phyloP scores from a whole-genome alignment of 768 basidiomycete species.

The Termitomyces sp. region DNA sequence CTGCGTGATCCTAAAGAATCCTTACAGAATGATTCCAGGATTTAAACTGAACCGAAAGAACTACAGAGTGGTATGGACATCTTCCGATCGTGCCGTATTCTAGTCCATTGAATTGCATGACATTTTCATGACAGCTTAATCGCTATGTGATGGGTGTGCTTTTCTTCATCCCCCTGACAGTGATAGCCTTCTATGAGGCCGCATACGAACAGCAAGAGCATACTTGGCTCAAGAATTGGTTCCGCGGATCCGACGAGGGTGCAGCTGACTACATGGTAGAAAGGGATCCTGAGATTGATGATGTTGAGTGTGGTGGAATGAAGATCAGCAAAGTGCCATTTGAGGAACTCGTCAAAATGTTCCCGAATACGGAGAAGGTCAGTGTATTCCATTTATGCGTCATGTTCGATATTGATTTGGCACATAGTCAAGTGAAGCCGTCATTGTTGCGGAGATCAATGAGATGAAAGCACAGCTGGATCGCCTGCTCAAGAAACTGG shows the following conservation, averaged over 20 bases:
- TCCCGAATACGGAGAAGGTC: conserved; percentile 72
- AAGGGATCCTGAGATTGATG: conserved; percentile 58
- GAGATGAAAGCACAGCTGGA: conserved; percentile 46
- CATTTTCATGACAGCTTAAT: conserved; percentile 49
- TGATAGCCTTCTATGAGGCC: conserved; percentile 77
- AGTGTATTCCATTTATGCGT: conserved; percentile 17
- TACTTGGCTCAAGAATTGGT: conserved; percentile 67
- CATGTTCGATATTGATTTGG: not conserved
- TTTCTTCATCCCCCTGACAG: conserved; percentile 76
- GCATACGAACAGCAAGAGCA: conserved; percentile 40
- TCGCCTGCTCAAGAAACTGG: conserved; percentile 30
- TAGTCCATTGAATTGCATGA: not conserved
- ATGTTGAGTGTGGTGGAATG: conserved; percentile 47
- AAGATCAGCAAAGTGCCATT: conserved; percentile 70
- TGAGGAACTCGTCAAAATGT: conserved; percentile 58
- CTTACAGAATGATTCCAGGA: conserved; percentile 34
- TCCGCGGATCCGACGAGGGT: conserved; percentile 53
- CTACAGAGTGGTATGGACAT: conserved; percentile 52
- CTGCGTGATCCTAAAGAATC: conserved; percentile 1
- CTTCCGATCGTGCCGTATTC: not conserved
- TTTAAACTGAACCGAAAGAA: conserved; percentile 38
- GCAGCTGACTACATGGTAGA: conserved; percentile 46
- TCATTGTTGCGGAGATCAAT: conserved; percentile 59
- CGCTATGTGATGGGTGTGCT: conserved; percentile 68
- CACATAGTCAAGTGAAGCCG: conserved; percentile 62